Evolutionary conservation across 2,329 filamentous ascomycete genomes (phyloP), one percentile per base, ranked within the genome.

Genomic region (Phialophora chinensis): DNA sequence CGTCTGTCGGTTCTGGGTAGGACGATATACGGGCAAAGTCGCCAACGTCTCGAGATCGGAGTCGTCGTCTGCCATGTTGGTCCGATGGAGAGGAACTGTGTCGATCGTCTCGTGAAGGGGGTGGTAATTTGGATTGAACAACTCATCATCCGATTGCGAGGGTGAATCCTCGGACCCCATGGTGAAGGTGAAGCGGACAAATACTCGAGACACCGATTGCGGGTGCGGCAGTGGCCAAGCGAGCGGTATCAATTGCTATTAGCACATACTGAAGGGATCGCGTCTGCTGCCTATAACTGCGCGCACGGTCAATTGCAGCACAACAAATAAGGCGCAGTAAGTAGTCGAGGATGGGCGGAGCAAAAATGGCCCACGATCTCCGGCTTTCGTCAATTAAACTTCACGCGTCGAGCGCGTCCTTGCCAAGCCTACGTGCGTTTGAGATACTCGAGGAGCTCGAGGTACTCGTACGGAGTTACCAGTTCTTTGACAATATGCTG

Each of bases 1-100:
- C 14, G 87, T 89, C 77, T 85, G 77, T 66, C 85, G 81, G 70
- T 81, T 71, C 76, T 67, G 68, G 47, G 62, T 47, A 10, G 53
- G 66, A 42, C 54, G 68, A 66, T 66, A 72, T 72, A 81, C 67
- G 73, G 85, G 80, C 68, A 84, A 66, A 11, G 83, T 85, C 67
- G 80, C 81, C 60, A 84, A 74, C 11, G 83, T 85, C 66, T 86
- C 81, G 72, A 82, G 73, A 63, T 77, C 77, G 27, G 70, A 55
- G 50, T 57, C 66, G 42, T 66, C 65, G 55, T 58, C 31, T 55
- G 55, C 60, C 58, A 63, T 44, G 47, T 47, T 60, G 25, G 59
- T 33, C 38, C 66, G 58, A 10, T 38, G 63, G 23, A 73, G 65
- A n/a, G 71, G 70, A 2, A 72, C 55, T 4, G 71, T 73, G 27